Conservation (phyloP, 768 basidiomycete genomes). For the Xanthoconium purpureum region DNA sequence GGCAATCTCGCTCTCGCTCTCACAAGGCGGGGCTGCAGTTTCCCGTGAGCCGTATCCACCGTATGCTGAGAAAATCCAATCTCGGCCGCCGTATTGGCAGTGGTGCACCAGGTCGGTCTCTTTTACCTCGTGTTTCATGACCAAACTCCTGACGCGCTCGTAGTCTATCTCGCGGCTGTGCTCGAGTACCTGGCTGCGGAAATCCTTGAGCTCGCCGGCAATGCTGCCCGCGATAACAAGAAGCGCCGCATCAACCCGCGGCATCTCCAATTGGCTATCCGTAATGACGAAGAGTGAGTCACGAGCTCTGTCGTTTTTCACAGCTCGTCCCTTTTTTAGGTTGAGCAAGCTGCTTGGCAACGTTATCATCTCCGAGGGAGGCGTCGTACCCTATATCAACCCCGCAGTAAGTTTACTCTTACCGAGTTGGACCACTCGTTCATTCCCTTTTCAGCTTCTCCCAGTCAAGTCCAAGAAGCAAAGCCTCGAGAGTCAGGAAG, state of each 20-base stretch:
- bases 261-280: slow-evolving; percentile 63
- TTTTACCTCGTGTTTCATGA: slow-evolving; percentile 8
- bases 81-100: slow-evolving; percentile 85
- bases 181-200: slow-evolving; percentile 62
- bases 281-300: slow-evolving; percentile 55
- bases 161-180: slow-evolving; percentile 59
- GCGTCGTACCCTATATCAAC: slow-evolving; percentile 53
- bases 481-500: slow-evolving; percentile 32
- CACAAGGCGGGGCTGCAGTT: slow-evolving; percentile 78
- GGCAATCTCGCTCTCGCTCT: slow-evolving; percentile 70
- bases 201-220: slow-evolving; percentile 60
- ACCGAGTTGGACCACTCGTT: background rate
- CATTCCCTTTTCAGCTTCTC: slow-evolving; percentile 21
- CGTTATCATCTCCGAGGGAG: slow-evolving; percentile 64
- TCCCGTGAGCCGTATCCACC: slow-evolving; percentile 90
- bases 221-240: slow-evolving; percentile 54
- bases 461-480: slow-evolving; percentile 33
- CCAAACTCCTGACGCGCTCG: background rate
- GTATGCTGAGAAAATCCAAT: slow-evolving; percentile 82
- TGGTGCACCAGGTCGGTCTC: slow-evolving; percentile 68
- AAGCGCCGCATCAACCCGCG: slow-evolving; percentile 65
- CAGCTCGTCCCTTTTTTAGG: slow-evolving; percentile 11
- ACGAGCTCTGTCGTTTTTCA: background rate
- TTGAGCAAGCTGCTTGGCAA: slow-evolving; percentile 40
- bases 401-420: slow-evolving; percentile 37